Base-by-base conservation (phyloP, 1,284 basidiomycete species). In the Coniferiporia weirii region DNA sequence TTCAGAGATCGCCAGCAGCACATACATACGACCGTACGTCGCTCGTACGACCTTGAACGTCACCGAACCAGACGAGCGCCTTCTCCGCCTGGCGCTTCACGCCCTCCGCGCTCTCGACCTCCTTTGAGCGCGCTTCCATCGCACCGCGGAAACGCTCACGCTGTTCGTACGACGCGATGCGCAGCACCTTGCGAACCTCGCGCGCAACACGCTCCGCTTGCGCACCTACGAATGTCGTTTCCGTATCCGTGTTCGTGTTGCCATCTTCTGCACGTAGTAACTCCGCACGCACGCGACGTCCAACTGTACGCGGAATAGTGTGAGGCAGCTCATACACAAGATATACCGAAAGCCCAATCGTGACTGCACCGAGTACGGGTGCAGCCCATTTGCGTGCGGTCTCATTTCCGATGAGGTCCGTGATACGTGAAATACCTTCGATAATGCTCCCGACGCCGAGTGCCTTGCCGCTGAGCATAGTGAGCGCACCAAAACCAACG, bases 181-280 rank as follows among this genome's bases (percentile, higher is more conserved):
- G 79, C 66, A 99, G 76, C 52, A 99, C 96, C 75, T 98, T 98
- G 68, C 96, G 83, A 17, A 93, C 93, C 79, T 99, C 97, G 44
- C 88, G 81, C 52, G 84, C 78, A 49, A 98, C 80, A 13, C 96
- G 80, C 49, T 76, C 79, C 0, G 85, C 79, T 68, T 98, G 87
- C 3, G 77, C 79, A 56, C 89, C 84, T 15, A 87, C 76, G 68
- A 90, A 97, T 34, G 75, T 68, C 36, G 74, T 67, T 22, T 79
- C 76, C 57, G 77, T 76, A 27, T 72, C 71, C 12, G 68, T 64
- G 17, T 73, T 71, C 43, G 27, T 27, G 27, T 5, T 27, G 27
- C 27, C 27, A 5, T 70, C 77, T 10, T 62, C 61, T 32, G 52
- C 52, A 51, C 68, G 77, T 61, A 77, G 67, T 13, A 93, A 77